Evolutionary conservation across 805 yeast species (phyloP).

Genomic region (Yarrowia hollandica): DNA sequence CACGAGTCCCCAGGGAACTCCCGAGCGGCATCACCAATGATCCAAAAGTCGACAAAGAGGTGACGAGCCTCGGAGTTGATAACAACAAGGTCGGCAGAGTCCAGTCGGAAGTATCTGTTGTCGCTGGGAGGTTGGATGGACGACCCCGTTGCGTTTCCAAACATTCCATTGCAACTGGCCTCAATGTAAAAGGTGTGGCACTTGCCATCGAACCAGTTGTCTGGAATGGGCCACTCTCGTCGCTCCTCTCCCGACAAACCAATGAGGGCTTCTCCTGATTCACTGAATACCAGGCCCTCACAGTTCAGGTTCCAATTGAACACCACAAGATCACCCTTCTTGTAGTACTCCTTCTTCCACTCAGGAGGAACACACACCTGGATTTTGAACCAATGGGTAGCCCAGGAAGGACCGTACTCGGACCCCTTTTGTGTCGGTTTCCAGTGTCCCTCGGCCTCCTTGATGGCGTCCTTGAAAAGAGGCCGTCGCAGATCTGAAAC

Average conservation of each 20-base stretch:
- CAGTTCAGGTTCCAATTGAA: slow-evolving; percentile 83
- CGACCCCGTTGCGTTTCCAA: slow-evolving; percentile 61
- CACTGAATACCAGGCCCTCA: slow-evolving; percentile 78
- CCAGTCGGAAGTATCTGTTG: slow-evolving; percentile 67
- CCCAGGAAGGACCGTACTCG: slow-evolving; percentile 92
- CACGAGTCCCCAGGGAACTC: slow-evolving; percentile 73
- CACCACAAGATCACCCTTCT: slow-evolving; percentile 53
- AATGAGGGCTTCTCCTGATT: slow-evolving; percentile 66
- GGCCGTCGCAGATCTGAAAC: slow-evolving; percentile 74
- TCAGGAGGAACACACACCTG: slow-evolving; percentile 59
- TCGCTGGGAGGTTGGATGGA: slow-evolving; percentile 66
- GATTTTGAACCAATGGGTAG: slow-evolving; percentile 89
- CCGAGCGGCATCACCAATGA: slow-evolving; percentile 86
- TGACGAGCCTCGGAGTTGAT: slow-evolving; percentile 82
- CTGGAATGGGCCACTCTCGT: slow-evolving; percentile 67
- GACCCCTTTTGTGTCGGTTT: slow-evolving; percentile 55
- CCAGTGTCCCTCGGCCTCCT: slow-evolving; percentile 48
- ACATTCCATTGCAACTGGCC: slow-evolving; percentile 93
- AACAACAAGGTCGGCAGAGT: slow-evolving; percentile 71
- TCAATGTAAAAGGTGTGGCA: slow-evolving; percentile 77
- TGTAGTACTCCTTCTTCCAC: slow-evolving; percentile 37
- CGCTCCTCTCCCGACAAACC: slow-evolving; percentile 89
- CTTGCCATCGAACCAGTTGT: slow-evolving; percentile 50
- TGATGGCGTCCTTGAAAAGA: slow-evolving; percentile 57
- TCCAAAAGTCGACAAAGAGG: slow-evolving; percentile 78